Base-by-base conservation (phyloP, 1,139 yeast genomes). In the Candida pseudoviswanathii region DNA sequence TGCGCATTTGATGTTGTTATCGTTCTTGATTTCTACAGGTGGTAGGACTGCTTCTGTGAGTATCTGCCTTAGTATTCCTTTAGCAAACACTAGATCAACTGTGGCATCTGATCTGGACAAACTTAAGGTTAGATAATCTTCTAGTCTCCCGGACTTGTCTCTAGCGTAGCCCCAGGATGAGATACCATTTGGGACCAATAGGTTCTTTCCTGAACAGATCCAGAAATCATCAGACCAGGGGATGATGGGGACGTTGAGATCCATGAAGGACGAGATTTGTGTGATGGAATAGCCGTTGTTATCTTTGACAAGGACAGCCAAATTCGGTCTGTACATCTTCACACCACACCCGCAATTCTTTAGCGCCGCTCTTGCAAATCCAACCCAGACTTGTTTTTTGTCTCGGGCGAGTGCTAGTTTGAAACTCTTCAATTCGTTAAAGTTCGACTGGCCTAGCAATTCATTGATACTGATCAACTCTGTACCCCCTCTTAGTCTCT, bases 401-500 rank as follows among this genome's bases (percentile, higher is more conserved):
- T 57, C 57, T 8, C 51, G 16, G 8, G 6, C 44, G 0, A 65
- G 62, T 34, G 59, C 44, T 10, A 51, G 42, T 7, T 48, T 43
- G 57, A 51, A 5, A 44, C 24, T 38, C 41, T 48, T 25, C 32
- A 48, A 25, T 29, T 32, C 38, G 6, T 10, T 40, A 37, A 16
- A 44, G 36, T 43, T 47, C 41, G 50, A 43, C 8, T 52, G 51
- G 21, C 39, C 55, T 24, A 65, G 45, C 16, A 65, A 40, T 2
- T 53, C 50, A 44, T 68, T 67, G 10, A 70, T 36, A 45, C 62
- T 67, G 2, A 68, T 49, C 44, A 71, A 48, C 45, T 67, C 69
- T 4, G 75, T 68, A 8, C 77, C 77, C 5, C 76, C 75, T 50
- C 76, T 57, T 21, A 71, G 60, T 1, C 67, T 65, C 0, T 74